Evolutionary conservation across 768 basidiomycete genomes (phyloP), one percentile per base, ranked within the genome.

Genomic region (Lyophyllum semitale): DNA sequence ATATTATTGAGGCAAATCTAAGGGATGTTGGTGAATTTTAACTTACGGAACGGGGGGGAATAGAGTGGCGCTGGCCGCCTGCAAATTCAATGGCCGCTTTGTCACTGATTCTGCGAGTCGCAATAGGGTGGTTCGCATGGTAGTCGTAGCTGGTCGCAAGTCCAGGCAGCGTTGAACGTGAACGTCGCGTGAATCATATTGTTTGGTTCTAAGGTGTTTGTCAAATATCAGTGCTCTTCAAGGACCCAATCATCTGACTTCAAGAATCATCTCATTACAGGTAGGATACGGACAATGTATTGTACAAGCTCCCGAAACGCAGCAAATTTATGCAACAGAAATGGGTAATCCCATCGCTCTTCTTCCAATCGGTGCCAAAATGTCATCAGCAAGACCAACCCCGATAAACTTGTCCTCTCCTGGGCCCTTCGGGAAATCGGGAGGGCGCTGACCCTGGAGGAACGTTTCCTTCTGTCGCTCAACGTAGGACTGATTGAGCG

Each of bases 21-120:
- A 5, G 5, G 5, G 17, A 25, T 12, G 47, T 13, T 26, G n/a
- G 26, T n/a, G 32, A 52, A 47, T 23, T 18, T 37, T 29, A 25
- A 76, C 86, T 54, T 68, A 93, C 92, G 92, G 91, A 60, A 89
- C 77, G 33, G 93, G 91, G n/a, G 91, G 92, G 29, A 91, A 80
- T 22, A 95, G 77, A 17, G 86, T 75, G 12, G 84, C 79, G 52
- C 85, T 88, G 1, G 87, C 80, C 66, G 85, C 82, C 18, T 70
- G 73, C 3, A 91, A 68, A 44, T 84, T 84, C 51, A 90, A 62
- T 32, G 85, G 83, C 23, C 76, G 76, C n/a, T 76, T 70, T 1
- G 84, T 75, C 0, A 85, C 70, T 15, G 84, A 86, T 59, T 81
- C 76, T 1, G 88, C 88, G 13, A 84, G 71, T 44, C 78, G 71